Base-by-base conservation (phyloP, 257 asterid genomes). In the Solanum neorickii region DNA sequence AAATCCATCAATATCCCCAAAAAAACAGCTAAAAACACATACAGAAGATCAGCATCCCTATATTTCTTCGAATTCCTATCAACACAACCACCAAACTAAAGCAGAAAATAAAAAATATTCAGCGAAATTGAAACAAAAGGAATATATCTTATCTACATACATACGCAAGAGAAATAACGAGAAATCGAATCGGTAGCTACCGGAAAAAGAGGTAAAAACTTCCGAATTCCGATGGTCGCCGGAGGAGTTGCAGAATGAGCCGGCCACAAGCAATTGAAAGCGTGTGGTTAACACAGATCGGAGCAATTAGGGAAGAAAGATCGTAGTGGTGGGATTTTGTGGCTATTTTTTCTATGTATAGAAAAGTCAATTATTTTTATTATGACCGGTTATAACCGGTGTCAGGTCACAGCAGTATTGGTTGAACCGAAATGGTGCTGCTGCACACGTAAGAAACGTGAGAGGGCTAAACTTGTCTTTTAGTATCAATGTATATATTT, bases 201-300 rank as follows among this genome's bases (percentile, higher is more conserved):
- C 86, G 44, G 80, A 46, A 33, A 56, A 70, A 7, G 25, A 35
- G n/a, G 25, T 9, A 66, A 75, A 4, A 80, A 29, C 25, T 44
- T 25, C 14, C 65, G 70, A 42, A 70, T 12, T 39, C 66, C 74
- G 86, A 87, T 27, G 16, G 35, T 9, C n/a, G 86, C 73, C 82
- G 66, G 89, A 65, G 25, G 27, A 41, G 72, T 35, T 49, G 84
- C 62, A 33, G 82, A 47, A 46, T 4, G 29, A n/a, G 21, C 42
- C 49, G 83, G 56, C 72, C 56, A 86, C 56, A 60, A 66, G 76
- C 85, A 68, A 82, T 66, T 46, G 41, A 7, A 44, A 74, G 83
- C 87, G 88, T 88, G 88, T 88, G 91, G 91, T 35, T 35, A 47
- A 83, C 91, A 89, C 91, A 37, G 83, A 75, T 73, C 88, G 76